Conservation (phyloP, 768 basidiomycete species). For the Imleria badia region DNA sequence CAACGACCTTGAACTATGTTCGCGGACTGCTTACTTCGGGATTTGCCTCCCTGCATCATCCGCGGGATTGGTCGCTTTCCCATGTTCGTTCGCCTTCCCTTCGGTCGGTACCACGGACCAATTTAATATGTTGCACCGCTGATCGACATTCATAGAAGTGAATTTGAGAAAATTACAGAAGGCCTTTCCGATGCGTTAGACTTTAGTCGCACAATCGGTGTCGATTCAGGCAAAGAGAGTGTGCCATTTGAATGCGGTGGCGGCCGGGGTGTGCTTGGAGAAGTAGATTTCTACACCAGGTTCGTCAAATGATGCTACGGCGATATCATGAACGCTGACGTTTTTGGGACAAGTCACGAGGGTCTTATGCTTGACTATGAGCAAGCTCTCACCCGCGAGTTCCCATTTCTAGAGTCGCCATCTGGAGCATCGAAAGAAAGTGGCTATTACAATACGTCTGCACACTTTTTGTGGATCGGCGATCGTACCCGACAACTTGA, state of each 20-base stretch:
- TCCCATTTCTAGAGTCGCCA: conserved; percentile 39
- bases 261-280: conserved; percentile 68
- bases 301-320: conserved; percentile 25
- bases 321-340: neutral
- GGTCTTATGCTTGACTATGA: conserved; percentile 93
- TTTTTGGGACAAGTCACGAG: conserved; percentile 63
- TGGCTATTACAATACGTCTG: conserved; percentile 84
- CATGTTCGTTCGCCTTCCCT: conserved; percentile 87
- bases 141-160: conserved; percentile 44
- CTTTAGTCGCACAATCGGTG: conserved; percentile 88
- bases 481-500: conserved; percentile 91
- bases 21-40: conserved; percentile 87
- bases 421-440: conserved; percentile 22
- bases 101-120: conserved; percentile 41
- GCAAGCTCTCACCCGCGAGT: conserved; percentile 80
- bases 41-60: conserved; percentile 91
- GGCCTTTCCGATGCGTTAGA: conserved; percentile 89
- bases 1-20: conserved; percentile 90
- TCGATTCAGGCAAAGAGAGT: conserved; percentile 47
- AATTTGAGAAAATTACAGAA: conserved; percentile 85
- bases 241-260: conserved; percentile 71
- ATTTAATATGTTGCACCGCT: conserved; percentile 4
- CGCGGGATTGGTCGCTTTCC: conserved; percentile 85
- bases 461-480: conserved; percentile 96
- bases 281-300: conserved; percentile 95